These are phyloP conservation scores for Citrus inodora DNA, from an alignment of 345 rosid species.

Conservation along the genomic window DNA sequence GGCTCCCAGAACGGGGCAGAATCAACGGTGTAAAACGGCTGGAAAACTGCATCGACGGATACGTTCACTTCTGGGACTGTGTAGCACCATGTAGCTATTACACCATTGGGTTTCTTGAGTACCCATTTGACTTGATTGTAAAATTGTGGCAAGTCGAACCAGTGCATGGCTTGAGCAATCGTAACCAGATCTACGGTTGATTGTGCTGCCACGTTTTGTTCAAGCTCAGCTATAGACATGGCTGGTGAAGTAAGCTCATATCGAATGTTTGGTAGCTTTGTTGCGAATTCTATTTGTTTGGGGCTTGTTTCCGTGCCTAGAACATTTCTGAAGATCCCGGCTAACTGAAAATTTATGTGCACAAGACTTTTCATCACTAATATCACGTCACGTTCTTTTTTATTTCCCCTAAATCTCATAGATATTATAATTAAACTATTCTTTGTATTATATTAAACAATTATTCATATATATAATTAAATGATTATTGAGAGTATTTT, in stretches of 20 bases:
- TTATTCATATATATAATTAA: too few species aligned
- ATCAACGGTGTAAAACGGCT: conserved; percentile 40
- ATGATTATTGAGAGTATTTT: too few species aligned
- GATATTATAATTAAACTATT: too few species aligned
- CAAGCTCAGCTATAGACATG: conserved; percentile 43
- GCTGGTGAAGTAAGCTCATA: conserved; percentile 55
- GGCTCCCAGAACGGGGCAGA: conserved; percentile 55
- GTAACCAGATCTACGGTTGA: conserved; percentile 64
- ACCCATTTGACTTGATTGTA: conserved; percentile 59
- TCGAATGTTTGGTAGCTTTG: conserved; percentile 50
- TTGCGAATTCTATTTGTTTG: conserved; percentile 59
- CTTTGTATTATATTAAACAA: too few species aligned
- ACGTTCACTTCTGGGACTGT: conserved; percentile 51
- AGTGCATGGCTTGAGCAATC: conserved; percentile 77
- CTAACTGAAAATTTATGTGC: conserved; percentile 37
- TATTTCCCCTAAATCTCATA: too few species aligned
- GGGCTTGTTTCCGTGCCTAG: conserved; percentile 83
- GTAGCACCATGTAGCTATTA: conserved; percentile 87
- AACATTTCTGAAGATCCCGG: conserved; percentile 62
- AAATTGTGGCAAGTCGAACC: conserved; percentile 61
- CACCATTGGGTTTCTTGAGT: conserved; percentile 74
- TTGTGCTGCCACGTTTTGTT: conserved; percentile 29
- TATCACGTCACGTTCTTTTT: too few species aligned
- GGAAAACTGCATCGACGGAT: conserved; percentile 49
- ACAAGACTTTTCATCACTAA: too few species aligned